Evolutionary conservation across 331 rosid species (phyloP).

Genomic region (Spiraea crenata): DNA sequence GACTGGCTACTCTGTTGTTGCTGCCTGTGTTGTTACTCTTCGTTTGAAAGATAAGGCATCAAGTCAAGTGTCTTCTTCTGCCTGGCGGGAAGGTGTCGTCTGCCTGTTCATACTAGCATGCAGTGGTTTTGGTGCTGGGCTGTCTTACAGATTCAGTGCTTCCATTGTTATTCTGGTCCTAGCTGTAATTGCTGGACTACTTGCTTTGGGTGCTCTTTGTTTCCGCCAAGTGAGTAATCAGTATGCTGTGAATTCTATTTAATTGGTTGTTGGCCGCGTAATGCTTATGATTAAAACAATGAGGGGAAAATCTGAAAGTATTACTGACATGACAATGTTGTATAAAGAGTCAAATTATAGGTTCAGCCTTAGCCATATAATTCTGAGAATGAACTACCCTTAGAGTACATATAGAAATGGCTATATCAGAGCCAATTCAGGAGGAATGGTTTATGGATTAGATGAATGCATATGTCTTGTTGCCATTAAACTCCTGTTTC

Average conservation of each 20-base stretch:
- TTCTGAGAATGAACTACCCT: too few relatives aligned
- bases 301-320: not conserved
- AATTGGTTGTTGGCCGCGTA: constrained; percentile 16
- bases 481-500: constrained; percentile 7
- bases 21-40: constrained; percentile 84
- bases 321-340: not conserved
- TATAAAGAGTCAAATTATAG: not conserved
- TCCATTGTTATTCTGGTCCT: constrained; percentile 45
- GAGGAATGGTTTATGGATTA: not conserved
- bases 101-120: constrained; percentile 64
- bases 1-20: constrained; percentile 96
- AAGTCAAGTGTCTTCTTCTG: constrained; percentile 47
- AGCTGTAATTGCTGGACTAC: constrained; percentile 44
- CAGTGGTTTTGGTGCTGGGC: constrained; percentile 76
- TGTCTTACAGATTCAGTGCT: constrained; percentile 50
- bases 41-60: constrained; percentile 74
- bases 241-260: constrained; percentile 8
- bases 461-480: not conserved
- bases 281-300: not conserved
- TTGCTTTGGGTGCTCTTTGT: constrained; percentile 54
- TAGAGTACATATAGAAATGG: too few relatives aligned
- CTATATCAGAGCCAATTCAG: too few relatives aligned
- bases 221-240: constrained; percentile 69
- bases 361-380: not conserved
- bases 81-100: constrained; percentile 73